phyloP scores from a whole-genome alignment of 805 yeast species.

The Zygosaccharomyces lentus region DNA sequence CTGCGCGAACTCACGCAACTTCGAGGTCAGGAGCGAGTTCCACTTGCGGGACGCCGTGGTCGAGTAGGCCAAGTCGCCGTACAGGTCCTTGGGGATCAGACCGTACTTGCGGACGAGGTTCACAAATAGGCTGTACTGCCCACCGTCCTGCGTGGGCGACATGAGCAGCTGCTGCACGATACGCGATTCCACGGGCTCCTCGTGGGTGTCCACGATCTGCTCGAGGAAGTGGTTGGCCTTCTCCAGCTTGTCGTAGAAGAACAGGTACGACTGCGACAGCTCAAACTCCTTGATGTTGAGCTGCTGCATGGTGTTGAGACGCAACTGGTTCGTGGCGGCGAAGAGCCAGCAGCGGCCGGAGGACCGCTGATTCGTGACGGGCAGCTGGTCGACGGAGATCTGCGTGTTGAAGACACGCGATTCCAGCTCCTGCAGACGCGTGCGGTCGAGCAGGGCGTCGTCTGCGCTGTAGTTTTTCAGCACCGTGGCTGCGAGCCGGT shows the following conservation, averaged over 20 bases:
- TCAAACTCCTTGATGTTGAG: slow-evolving; percentile 65
- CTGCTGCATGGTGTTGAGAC: slow-evolving; percentile 57
- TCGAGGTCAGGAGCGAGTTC: slow-evolving; percentile 61
- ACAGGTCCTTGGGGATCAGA: slow-evolving; percentile 65
- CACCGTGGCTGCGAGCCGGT: slow-evolving; percentile 36
- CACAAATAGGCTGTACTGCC: slow-evolving; percentile 81
- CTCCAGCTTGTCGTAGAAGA: slow-evolving; percentile 83
- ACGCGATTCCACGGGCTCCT: slow-evolving; percentile 64
- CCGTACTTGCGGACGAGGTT: slow-evolving; percentile 79
- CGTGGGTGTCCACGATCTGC: slow-evolving; percentile 64
- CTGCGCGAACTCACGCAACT: slow-evolving; percentile 76
- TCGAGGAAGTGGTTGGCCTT: slow-evolving; percentile 78
- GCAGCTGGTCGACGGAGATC: slow-evolving; percentile 46
- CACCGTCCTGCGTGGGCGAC: slow-evolving; percentile 77
- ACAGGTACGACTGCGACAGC: slow-evolving; percentile 72
- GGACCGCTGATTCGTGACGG: slow-evolving; percentile 66
- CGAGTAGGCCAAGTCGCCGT: slow-evolving; percentile 62
- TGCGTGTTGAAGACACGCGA: slow-evolving; percentile 32
- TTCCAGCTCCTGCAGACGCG: slow-evolving; percentile 22
- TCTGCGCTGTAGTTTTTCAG: slow-evolving; percentile 37
- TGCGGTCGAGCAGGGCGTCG: slow-evolving; percentile 29
- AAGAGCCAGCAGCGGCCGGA: slow-evolving; percentile 89
- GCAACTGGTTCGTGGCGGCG: slow-evolving; percentile 72
- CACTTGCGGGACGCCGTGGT: slow-evolving; percentile 48
- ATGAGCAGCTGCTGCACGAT: slow-evolving; percentile 59